phyloP scores from a whole-genome alignment of 345 rosid genomes.

The Balakata baccata region DNA sequence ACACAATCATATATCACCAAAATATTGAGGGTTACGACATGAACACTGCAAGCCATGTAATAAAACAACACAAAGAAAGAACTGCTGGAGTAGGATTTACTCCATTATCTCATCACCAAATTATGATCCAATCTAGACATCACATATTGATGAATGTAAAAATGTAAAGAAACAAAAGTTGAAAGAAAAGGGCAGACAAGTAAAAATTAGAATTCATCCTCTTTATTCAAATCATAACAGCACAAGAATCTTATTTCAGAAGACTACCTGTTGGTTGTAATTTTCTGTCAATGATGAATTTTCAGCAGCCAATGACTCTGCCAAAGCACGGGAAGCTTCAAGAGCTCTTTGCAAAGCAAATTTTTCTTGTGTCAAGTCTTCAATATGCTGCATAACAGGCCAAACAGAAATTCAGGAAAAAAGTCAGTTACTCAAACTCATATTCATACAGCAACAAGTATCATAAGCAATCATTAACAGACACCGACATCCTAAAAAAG shows the following conservation, averaged over 20 bases:
- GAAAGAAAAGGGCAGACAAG: too few relatives aligned
- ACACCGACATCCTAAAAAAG: not conserved
- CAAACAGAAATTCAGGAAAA: constrained; percentile 1
- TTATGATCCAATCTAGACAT: not conserved
- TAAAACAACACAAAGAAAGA: not conserved
- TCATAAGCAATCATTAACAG: not conserved
- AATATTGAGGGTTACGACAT: not conserved
- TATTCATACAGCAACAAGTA: not conserved
- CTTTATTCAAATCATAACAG: not conserved
- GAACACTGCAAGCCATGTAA: not conserved
- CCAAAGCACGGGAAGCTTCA: constrained; percentile 83
- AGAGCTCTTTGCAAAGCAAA: constrained; percentile 94
- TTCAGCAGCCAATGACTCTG: constrained; percentile 95
- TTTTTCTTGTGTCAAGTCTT: constrained; percentile 95
- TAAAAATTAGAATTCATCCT: too few relatives aligned
- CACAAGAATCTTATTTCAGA: not conserved
- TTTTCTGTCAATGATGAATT: constrained; percentile 89
- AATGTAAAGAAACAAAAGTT: not conserved
- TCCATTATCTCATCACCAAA: not conserved
- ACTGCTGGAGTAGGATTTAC: not conserved
- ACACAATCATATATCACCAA: not conserved
- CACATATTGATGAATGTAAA: not conserved
- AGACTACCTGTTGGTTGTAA: constrained; percentile 86
- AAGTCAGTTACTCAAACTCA: not conserved
- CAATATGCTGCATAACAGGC: constrained; percentile 69